A percentile compares a stretch with the other conserved stretches of the same genome.
Conservation (phyloP, 2,329 filamentous ascomycete species). For the Trichophaea hybrida region DNA sequence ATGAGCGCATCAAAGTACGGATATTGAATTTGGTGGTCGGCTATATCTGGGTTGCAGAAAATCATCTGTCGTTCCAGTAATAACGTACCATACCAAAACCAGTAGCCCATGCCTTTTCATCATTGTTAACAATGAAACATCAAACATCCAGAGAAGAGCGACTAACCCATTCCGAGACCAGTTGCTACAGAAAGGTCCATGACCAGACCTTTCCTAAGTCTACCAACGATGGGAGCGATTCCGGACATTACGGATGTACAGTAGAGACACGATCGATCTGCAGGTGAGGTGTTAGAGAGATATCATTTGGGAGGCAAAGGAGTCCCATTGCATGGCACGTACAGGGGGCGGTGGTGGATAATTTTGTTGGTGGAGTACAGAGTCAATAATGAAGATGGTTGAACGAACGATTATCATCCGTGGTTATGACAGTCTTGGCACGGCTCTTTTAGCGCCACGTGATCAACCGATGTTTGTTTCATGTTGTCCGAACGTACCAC, state of each 20-base stretch:
- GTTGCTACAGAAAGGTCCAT: slow-evolving; percentile 52
- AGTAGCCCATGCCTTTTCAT: slow-evolving; percentile 38
- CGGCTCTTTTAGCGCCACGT: too few species aligned
- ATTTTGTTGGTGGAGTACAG: too few species aligned
- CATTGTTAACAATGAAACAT: slow-evolving; percentile 29
- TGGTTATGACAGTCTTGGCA: too few species aligned
- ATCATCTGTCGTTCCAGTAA: not conserved
- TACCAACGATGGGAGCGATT: slow-evolving; percentile 25
- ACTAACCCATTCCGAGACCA: slow-evolving; percentile 33
- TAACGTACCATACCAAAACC: slow-evolving; percentile 51
- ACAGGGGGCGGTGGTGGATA: too few species aligned
- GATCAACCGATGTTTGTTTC: too few species aligned
- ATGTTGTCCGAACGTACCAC: too few species aligned
- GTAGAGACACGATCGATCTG: too few species aligned
- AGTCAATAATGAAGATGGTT: too few species aligned
- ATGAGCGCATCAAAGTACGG: not conserved
- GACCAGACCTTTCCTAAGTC: slow-evolving; percentile 50
- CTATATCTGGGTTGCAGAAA: slow-evolving; percentile 12
- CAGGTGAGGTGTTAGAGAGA: too few species aligned
- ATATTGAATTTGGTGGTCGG: not conserved
- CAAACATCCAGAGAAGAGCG: not conserved
- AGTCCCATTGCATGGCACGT: too few species aligned
- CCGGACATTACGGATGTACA: slow-evolving; percentile 16
- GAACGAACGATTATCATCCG: too few species aligned
- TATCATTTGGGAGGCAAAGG: too few species aligned